These are phyloP conservation scores for Euptelea pleiosperma DNA, from an alignment of 164 flowering plant genomes.

Conservation along the genomic window DNA sequence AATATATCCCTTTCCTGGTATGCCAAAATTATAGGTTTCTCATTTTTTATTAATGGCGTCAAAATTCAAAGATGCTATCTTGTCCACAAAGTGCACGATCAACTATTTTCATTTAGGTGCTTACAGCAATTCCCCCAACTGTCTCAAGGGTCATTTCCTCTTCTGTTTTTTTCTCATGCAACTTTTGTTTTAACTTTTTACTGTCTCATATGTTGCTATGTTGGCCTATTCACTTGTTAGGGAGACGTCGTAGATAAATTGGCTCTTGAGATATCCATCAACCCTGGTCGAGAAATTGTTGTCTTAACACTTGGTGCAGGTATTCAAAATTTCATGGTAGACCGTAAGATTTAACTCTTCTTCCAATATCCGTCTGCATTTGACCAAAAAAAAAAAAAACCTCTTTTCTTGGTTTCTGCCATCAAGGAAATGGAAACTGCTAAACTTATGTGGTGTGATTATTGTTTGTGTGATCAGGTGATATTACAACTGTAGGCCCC, in stretches of 20 bases:
- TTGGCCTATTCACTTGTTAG: slow-evolving; percentile 16
- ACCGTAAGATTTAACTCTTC: not conserved
- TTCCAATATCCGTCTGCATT: not conserved
- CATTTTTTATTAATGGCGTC: slow-evolving; percentile 6
- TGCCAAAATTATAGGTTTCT: not conserved
- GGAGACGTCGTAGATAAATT: slow-evolving; percentile 34
- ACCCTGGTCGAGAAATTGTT: slow-evolving; percentile 28
- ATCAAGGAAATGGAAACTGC: not conserved
- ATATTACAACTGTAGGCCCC: slow-evolving; percentile 37
- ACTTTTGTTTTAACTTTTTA: not conserved
- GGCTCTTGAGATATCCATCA: slow-evolving; percentile 24
- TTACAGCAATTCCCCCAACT: not conserved
- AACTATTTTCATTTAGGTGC: not conserved
- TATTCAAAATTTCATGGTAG: slow-evolving; percentile 7
- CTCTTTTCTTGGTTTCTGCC: not conserved
- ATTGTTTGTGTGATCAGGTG: slow-evolving; percentile 27
- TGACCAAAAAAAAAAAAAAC: not conserved
- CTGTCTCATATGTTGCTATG: not conserved
- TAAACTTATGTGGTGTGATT: not conserved
- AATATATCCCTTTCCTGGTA: slow-evolving; percentile 42
- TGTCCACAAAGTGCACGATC: not conserved
- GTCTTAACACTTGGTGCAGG: slow-evolving; percentile 55
- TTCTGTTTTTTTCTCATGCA: not conserved
- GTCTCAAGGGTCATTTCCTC: no score
- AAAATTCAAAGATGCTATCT: not conserved